Percentiles rank a stretch among this genome's conserved stretches.
Conservation (phyloP, 257 asterid genomes). For the Solanum stenotomum region DNA sequence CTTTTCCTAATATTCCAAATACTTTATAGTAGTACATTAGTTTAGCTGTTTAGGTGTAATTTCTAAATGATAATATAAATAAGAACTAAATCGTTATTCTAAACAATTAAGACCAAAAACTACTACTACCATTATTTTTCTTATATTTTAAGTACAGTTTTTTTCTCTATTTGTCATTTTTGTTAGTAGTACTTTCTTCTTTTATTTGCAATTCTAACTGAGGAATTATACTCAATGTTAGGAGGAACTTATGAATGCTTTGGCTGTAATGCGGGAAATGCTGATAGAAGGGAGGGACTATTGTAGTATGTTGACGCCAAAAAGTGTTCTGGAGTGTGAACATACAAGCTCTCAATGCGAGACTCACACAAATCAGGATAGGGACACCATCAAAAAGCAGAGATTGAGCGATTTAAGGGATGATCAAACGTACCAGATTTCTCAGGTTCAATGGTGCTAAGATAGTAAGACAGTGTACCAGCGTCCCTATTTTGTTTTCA, state of each 20-base stretch:
- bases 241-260: slow-evolving; percentile 36
- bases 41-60: not conserved
- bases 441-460: slow-evolving; percentile 23
- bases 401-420: slow-evolving; percentile 18
- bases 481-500: not conserved
- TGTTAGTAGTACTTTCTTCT: not conserved
- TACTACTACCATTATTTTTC: not conserved
- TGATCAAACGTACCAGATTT: slow-evolving; percentile 10
- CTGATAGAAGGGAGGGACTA: slow-evolving; percentile 3
- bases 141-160: not conserved
- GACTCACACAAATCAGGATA: slow-evolving; percentile 3
- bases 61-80: not conserved
- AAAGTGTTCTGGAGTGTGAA: slow-evolving; percentile 17
- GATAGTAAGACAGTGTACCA: not conserved
- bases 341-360: slow-evolving; percentile 18
- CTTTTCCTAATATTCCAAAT: not conserved
- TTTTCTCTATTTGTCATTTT: not conserved
- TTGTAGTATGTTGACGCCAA: slow-evolving; percentile 22
- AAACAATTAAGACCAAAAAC: not conserved
- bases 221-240: not conserved
- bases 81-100: not conserved
- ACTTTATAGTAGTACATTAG: not conserved
- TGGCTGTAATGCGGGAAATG: slow-evolving; percentile 22
- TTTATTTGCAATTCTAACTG: not conserved
- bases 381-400: slow-evolving; percentile 20